Evolutionary conservation across 169 alveolate genomes (phyloP), one percentile per base, ranked within the genome.

Genomic region (Plasmodium gallinaceum): DNA sequence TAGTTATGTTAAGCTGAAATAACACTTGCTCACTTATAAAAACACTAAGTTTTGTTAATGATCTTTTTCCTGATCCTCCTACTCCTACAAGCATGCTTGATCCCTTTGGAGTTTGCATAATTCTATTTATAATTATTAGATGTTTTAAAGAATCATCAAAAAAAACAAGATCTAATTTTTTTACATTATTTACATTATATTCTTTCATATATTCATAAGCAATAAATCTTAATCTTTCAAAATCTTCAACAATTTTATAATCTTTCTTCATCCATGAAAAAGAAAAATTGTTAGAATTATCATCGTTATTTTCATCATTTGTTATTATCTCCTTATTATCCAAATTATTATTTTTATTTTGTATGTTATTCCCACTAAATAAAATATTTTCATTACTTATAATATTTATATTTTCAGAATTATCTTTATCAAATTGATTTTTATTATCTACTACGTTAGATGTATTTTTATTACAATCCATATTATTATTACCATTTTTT

Each of bases 51-150:
- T 98, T 96, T 26, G 99, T 97, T 78, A 98, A 94, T 37, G 98
- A 95, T 94, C 98, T 98, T 94, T 97, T 97, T 46, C 99, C 99
- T 8, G 99, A 97, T 76, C 99, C 99, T n/a, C 99, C 99, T 22
- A 98, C 99, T 61, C 99, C 99, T 61, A 97, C 98, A 65, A 96
- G 93, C 96, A 96, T 93, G 45, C 99, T 99, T 62, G 96, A 94
- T 45, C 99, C 99, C 74, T 97, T 95, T 72, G 98, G 98, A 90
- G 97, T 96, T 90, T 95, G 96, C 70, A 98, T 96, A 68, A 97
- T 94, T 80, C 99, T 93, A 52, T 98, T 94, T 69, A 97, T 96
- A 73, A 99, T 96, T 93, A 98, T 94, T 78, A 98, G 87, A 92
- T 98, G 99, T 87, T 95, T 97, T 60, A 98, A 93, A 26, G 99